Conservation (phyloP, 192 early-diverging fungal species). For the Coemansia sp. region DNA sequence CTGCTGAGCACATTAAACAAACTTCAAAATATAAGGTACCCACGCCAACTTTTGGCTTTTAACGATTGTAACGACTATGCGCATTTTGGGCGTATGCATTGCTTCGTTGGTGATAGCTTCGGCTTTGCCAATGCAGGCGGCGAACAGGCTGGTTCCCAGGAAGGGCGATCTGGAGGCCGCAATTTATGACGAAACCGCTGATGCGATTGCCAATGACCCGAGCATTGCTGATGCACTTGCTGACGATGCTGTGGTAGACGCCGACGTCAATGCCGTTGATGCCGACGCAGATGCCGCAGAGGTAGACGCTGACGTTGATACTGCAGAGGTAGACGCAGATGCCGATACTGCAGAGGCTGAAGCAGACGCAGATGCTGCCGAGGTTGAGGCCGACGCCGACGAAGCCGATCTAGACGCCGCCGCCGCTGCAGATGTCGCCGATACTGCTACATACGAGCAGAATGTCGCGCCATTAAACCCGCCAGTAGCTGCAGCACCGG, state of each 20-base stretch:
- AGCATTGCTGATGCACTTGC: slow-evolving; percentile 1
- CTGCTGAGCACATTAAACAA: neutral
- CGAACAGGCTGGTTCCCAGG: slow-evolving; percentile 7
- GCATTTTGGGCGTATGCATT: slow-evolving; percentile 26
- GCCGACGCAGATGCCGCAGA: neutral
- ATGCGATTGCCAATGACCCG: slow-evolving; percentile 2
- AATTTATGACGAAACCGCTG: slow-evolving; percentile 27
- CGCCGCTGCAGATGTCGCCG: neutral
- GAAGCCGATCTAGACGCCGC: neutral
- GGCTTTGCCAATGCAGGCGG: slow-evolving; percentile 19
- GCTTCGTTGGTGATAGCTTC: slow-evolving; percentile 21
- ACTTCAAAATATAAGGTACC: neutral
- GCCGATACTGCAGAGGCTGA: neutral
- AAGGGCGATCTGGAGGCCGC: slow-evolving; percentile 17
- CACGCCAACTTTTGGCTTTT: neutral
- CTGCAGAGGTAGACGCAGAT: neutral
- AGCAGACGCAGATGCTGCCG: too few species aligned
- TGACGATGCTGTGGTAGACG: neutral
- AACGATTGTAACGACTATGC: slow-evolving; percentile 30
- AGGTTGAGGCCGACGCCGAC: too few species aligned
- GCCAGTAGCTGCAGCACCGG: neutral
- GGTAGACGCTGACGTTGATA: neutral
- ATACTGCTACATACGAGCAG: neutral
- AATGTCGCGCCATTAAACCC: neutral
- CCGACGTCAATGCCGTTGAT: neutral